Percentiles rank a stretch among this genome's conserved stretches.
These are phyloP conservation scores for Cyclospora cayetanensis DNA, from an alignment of 169 alveolate genomes.

Conservation along the genomic window DNA sequence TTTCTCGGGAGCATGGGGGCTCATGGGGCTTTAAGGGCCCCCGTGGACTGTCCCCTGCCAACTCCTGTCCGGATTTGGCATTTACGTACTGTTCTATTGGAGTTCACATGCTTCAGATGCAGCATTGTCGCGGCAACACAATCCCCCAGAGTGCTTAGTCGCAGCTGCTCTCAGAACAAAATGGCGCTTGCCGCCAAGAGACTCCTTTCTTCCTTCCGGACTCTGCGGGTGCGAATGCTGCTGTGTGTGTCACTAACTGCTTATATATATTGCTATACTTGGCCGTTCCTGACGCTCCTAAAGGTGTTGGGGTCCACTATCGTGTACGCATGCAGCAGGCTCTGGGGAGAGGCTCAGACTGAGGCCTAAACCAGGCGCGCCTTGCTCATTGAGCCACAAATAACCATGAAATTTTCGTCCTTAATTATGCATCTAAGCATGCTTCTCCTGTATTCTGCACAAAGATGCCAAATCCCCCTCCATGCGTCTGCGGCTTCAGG, in stretches of 20 bases:
- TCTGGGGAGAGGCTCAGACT: background rate
- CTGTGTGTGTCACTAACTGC: background rate
- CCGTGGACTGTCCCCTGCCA: background rate
- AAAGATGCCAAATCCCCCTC: no score
- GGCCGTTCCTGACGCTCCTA: background rate
- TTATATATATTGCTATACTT: background rate
- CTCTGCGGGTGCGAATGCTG: background rate
- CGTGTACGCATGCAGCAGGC: background rate
- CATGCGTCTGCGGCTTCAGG: conserved; percentile 65
- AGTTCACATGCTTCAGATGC: background rate
- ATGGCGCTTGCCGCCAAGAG: background rate
- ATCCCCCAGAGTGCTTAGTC: background rate
- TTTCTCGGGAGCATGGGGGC: background rate
- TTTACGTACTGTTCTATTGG: background rate
- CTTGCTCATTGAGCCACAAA: background rate
- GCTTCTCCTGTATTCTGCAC: background rate
- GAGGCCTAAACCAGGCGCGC: background rate
- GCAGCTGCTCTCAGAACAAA: background rate
- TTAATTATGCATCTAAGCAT: background rate
- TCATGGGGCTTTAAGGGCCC: background rate
- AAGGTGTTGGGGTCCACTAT: background rate
- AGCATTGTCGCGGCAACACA: background rate
- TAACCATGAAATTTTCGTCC: background rate
- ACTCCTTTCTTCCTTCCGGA: background rate
- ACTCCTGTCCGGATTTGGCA: background rate